Evolutionary conservation across 2,329 filamentous ascomycete species (phyloP).

Genomic region (Sporothrix inflata): DNA sequence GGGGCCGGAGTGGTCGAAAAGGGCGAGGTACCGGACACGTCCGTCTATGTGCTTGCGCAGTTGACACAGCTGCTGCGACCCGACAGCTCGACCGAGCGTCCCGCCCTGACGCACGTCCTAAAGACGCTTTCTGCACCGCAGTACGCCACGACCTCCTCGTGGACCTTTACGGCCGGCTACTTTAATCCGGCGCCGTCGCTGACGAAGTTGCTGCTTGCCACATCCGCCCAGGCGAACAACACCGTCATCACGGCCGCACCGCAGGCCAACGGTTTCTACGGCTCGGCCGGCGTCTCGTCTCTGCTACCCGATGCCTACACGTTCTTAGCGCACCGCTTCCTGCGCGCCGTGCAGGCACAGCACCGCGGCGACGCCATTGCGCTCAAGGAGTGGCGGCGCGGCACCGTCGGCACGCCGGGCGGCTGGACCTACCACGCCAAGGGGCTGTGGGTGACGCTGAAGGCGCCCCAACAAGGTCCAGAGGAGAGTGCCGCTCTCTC

Average conservation of each 20-base stretch:
- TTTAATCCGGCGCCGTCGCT: constrained; percentile 93
- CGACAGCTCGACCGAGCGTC: constrained; percentile 85
- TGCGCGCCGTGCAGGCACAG: constrained; percentile 58
- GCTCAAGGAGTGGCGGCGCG: constrained; percentile 85
- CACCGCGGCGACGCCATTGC: constrained; percentile 61
- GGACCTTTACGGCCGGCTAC: constrained; percentile 98
- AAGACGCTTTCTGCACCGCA: constrained; percentile 64
- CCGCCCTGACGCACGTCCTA: constrained; percentile 75
- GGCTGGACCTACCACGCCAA: constrained; percentile 99
- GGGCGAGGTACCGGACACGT: constrained; percentile 55
- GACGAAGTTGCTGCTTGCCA: constrained; percentile 76
- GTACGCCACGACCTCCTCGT: constrained; percentile 72
- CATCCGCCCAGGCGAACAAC: constrained; percentile 67
- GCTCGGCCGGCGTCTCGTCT: constrained; percentile 82
- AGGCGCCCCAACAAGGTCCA: constrained; percentile 61
- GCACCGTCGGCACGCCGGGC: constrained; percentile 75
- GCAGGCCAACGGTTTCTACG: constrained; percentile 93
- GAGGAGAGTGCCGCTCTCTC: constrained; percentile 60
- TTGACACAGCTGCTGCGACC: constrained; percentile 81
- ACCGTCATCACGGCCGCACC: constrained; percentile 92
- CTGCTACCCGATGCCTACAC: constrained; percentile 93
- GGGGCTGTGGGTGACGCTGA: constrained; percentile 85
- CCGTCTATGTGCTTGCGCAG: constrained; percentile 84
- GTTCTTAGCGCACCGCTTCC: constrained; percentile 79
- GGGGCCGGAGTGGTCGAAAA: not conserved